A percentile compares a stretch with the other conserved stretches of the same genome.
phyloP scores from a whole-genome alignment of 768 basidiomycete genomes.

The Mycena haematopus region DNA sequence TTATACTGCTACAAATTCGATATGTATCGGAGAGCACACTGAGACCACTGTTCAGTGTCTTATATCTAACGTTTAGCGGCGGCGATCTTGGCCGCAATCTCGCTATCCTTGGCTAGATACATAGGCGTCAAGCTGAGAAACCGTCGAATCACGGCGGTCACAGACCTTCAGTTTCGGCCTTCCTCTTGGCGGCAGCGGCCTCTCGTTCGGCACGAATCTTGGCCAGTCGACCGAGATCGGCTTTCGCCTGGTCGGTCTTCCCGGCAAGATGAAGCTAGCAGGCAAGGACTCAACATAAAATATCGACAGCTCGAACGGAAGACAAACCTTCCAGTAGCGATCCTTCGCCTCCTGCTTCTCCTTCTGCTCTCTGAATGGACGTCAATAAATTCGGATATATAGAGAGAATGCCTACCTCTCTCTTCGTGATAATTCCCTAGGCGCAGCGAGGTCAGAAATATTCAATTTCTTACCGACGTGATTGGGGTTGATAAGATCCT shows the following conservation, averaged over 20 bases:
- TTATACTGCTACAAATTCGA: slow-evolving; percentile 14
- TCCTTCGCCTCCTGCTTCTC: slow-evolving; percentile 92
- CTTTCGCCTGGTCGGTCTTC: slow-evolving; percentile 90
- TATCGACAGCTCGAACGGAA: slow-evolving; percentile 2
- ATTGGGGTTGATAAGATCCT: slow-evolving; percentile 81
- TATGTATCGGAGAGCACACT: no score
- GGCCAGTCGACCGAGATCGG: slow-evolving; percentile 84
- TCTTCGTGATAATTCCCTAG: slow-evolving; percentile 65
- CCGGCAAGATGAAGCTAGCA: slow-evolving; percentile 73
- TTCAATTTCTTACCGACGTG: slow-evolving; percentile 76
- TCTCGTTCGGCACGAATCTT: slow-evolving; percentile 90
- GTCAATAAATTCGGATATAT: not conserved
- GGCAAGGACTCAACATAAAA: not conserved
- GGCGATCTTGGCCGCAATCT: slow-evolving; percentile 60
- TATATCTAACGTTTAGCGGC: slow-evolving; percentile 2
- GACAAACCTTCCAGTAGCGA: slow-evolving; percentile 80
- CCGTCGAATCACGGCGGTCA: not conserved
- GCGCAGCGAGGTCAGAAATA: slow-evolving; percentile 73
- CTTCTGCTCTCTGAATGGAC: slow-evolving; percentile 76
- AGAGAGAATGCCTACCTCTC: slow-evolving; percentile 56
- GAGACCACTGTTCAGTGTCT: no score
- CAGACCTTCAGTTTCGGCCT: slow-evolving; percentile 88
- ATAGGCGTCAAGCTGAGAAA: not conserved
- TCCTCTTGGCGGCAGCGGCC: slow-evolving; percentile 83
- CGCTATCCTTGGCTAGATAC: slow-evolving; percentile 69